phyloP scores from a whole-genome alignment of 2,329 filamentous ascomycete species.

The Penicillium psychrosexuale region DNA sequence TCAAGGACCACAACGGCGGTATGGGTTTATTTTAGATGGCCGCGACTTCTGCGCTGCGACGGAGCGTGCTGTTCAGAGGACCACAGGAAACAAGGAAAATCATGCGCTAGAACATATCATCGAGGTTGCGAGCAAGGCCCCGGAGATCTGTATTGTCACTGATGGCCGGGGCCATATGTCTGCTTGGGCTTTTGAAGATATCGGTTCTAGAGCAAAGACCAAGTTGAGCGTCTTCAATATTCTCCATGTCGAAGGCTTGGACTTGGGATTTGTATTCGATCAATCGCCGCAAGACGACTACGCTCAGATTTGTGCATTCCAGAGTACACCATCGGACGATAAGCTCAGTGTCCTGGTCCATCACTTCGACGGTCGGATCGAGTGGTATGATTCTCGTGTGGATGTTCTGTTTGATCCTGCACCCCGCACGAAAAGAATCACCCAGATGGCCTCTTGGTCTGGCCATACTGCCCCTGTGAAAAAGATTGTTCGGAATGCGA shows the following conservation, averaged over 20 bases:
- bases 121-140: slow-evolving; percentile 76
- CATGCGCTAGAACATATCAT: slow-evolving; percentile 80
- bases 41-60: slow-evolving; percentile 74
- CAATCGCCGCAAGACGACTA: slow-evolving; percentile 49
- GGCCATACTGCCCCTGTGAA: slow-evolving; percentile 77
- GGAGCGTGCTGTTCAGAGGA: slow-evolving; percentile 68
- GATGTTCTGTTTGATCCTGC: slow-evolving; percentile 76
- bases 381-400: slow-evolving; percentile 74
- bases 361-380: slow-evolving; percentile 78
- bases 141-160: slow-evolving; percentile 82
- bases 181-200: slow-evolving; percentile 87
- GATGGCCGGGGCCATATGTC: slow-evolving; percentile 85
- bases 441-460: slow-evolving; percentile 68
- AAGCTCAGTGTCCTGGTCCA: slow-evolving; percentile 74
- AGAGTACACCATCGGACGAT: slow-evolving; percentile 58
- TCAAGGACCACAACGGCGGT: slow-evolving; percentile 51
- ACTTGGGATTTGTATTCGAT: slow-evolving; percentile 39
- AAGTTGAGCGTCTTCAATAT: slow-evolving; percentile 77
- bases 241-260: slow-evolving; percentile 66
- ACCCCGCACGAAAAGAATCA: slow-evolving; percentile 57
- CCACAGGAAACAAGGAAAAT: slow-evolving; percentile 59
- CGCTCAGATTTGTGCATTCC: slow-evolving; percentile 71
- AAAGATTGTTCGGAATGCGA: slow-evolving; percentile 82
- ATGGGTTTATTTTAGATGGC: slow-evolving; percentile 78
- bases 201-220: slow-evolving; percentile 66